Evolutionary conservation across 805 yeast genomes (phyloP).

Genomic region (Yarrowia divulgata): DNA sequence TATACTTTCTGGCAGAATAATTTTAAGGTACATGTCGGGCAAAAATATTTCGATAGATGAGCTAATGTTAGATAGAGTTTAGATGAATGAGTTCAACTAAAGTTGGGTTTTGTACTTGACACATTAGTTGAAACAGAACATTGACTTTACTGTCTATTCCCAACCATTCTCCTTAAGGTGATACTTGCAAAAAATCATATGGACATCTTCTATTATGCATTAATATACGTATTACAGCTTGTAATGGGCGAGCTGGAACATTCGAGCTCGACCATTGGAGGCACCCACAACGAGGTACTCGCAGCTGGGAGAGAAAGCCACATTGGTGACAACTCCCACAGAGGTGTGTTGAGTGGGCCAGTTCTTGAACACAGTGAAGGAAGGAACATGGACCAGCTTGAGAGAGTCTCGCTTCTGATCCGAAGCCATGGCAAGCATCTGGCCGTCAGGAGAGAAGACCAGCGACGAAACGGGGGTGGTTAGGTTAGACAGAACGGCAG

Average conservation of each 20-base stretch:
- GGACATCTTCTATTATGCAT: slow-evolving; percentile 19
- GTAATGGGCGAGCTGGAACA: slow-evolving; percentile 89
- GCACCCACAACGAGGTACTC: slow-evolving; percentile 90
- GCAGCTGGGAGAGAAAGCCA: slow-evolving; percentile 77
- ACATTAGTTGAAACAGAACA: too few species aligned
- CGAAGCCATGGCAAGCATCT: slow-evolving; percentile 83
- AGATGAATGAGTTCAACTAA: neutral
- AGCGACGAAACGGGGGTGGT: slow-evolving; percentile 80
- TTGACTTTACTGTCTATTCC: too few species aligned
- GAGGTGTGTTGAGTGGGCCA: slow-evolving; percentile 99
- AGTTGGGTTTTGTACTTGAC: neutral
- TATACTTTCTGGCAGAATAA: slow-evolving; percentile 16
- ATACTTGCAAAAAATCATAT: neutral
- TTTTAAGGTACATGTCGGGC: slow-evolving; percentile 31
- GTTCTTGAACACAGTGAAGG: slow-evolving; percentile 83
- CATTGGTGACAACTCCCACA: slow-evolving; percentile 87
- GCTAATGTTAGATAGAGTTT: slow-evolving; percentile 8
- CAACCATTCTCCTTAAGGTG: neutral
- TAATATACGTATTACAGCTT: slow-evolving; percentile 10
- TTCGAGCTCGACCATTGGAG: slow-evolving; percentile 85
- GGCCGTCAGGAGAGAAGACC: slow-evolving; percentile 85
- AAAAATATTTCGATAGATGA: slow-evolving; percentile 31
- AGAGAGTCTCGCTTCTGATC: slow-evolving; percentile 86
- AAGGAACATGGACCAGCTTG: slow-evolving; percentile 84
- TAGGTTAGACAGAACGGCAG: slow-evolving; percentile 72